phyloP scores from a whole-genome alignment of 805 yeast species.

The Pichia kluyveri region DNA sequence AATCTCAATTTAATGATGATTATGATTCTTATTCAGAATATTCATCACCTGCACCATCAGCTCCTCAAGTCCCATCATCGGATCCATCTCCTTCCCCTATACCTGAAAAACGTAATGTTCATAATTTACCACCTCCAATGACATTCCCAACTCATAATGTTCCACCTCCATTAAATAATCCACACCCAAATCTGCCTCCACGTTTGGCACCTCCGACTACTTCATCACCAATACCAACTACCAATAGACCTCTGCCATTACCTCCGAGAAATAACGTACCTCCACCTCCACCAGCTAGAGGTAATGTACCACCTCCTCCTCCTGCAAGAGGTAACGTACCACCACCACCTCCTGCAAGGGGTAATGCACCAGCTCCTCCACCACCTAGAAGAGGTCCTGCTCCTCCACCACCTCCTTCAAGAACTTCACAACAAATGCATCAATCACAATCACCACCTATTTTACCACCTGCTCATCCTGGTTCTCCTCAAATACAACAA shows the following conservation, averaged over 20 bases:
- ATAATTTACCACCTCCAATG: constrained; percentile 14
- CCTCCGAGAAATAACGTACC: constrained; percentile 15
- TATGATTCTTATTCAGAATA: constrained; percentile 11
- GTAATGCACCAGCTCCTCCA: constrained; percentile 15
- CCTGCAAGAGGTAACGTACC: constrained; percentile 14
- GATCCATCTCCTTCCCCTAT: not conserved
- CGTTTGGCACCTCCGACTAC: constrained; percentile 7
- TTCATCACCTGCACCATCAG: constrained; percentile 8
- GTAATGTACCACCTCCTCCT: constrained; percentile 18
- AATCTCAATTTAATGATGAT: not conserved
- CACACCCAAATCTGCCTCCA: constrained; percentile 20
- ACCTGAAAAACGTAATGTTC: constrained; percentile 2
- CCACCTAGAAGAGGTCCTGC: constrained; percentile 28
- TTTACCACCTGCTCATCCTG: constrained; percentile 3
- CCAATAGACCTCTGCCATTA: not conserved
- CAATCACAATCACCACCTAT: constrained; percentile 19
- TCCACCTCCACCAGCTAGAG: constrained; percentile 22
- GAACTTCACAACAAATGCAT: constrained; percentile 35
- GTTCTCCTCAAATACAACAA: constrained; percentile 2
- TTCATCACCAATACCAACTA: not conserved
- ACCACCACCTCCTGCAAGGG: constrained; percentile 14
- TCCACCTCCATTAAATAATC: not conserved
- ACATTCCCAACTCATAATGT: not conserved
- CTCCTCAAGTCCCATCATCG: not conserved
- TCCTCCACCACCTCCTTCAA: constrained; percentile 39